Evolutionary conservation across 768 basidiomycete genomes (phyloP).

Genomic region (Amanita fuliginea): DNA sequence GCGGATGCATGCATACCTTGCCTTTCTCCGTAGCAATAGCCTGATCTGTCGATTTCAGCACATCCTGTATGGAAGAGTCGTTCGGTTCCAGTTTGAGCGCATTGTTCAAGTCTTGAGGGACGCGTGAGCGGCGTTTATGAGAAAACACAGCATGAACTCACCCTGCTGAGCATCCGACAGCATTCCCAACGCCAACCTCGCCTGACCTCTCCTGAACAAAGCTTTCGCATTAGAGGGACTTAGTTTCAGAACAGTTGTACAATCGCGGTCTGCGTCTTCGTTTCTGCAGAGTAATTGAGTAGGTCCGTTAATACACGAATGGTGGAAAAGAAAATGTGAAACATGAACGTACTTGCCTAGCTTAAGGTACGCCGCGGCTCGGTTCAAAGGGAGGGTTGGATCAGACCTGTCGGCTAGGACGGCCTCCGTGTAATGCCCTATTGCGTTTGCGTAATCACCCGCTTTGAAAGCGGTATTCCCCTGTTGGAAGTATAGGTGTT

Average conservation of each 20-base stretch:
- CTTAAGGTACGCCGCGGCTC: constrained; percentile 88
- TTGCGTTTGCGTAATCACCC: constrained; percentile 64
- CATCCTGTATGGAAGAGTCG: constrained; percentile 52
- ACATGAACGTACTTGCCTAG: constrained; percentile 75
- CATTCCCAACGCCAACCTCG: constrained; percentile 44
- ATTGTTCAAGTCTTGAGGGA: constrained; percentile 43
- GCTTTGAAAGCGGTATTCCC: constrained; percentile 83
- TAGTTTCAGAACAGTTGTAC: constrained; percentile 49
- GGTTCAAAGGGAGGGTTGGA: constrained; percentile 74
- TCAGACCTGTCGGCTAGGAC: constrained; percentile 61
- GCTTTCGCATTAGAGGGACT: constrained; percentile 64
- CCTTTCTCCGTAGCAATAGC: constrained; percentile 24
- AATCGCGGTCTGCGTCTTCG: constrained; percentile 77
- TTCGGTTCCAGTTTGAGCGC: constrained; percentile 52
- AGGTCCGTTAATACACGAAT: not conserved
- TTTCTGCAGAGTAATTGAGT: constrained; percentile 29
- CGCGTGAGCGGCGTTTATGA: not conserved
- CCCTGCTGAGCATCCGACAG: constrained; percentile 53
- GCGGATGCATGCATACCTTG: constrained; percentile 20
- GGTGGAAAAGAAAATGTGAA: not conserved
- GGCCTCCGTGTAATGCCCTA: constrained; percentile 82
- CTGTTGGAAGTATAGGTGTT: constrained; percentile 32
- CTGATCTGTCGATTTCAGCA: constrained; percentile 41
- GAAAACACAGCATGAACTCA: constrained; percentile 19
- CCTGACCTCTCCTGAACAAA: constrained; percentile 69